Conservation (phyloP, 805 yeast species). For the Metschnikowia orientalis region DNA sequence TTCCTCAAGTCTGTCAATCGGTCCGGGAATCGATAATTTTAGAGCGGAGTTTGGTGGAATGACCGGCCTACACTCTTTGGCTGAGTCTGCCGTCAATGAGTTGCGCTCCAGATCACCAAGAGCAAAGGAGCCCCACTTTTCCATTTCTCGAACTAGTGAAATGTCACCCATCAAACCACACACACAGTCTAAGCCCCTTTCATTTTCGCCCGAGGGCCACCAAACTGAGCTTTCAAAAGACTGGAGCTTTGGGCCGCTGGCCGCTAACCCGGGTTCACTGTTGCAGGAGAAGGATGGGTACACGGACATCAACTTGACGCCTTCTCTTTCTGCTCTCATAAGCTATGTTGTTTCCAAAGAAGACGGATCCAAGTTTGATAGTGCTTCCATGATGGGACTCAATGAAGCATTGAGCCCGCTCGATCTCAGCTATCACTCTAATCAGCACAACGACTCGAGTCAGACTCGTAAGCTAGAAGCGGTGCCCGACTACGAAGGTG, state of each 20-base stretch:
- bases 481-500: neutral
- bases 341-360: constrained; percentile 31
- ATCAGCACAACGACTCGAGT: neutral
- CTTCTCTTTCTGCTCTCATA: constrained; percentile 36
- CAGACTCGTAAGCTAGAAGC: neutral
- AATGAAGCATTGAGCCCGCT: constrained; percentile 26
- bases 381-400: constrained; percentile 12
- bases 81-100: constrained; percentile 35
- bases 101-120: constrained; percentile 11
- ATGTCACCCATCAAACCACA: no score
- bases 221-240: constrained; percentile 7
- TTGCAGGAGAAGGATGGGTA: constrained; percentile 9
- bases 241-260: constrained; percentile 6
- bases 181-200: constrained; percentile 1
- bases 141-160: constrained; percentile 2
- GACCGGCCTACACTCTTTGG: constrained; percentile 27
- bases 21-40: constrained; percentile 12
- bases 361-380: constrained; percentile 12
- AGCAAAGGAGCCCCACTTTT: constrained; percentile 1
- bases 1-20: constrained; percentile 11
- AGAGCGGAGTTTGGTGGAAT: constrained; percentile 13
- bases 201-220: neutral
- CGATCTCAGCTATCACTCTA: constrained; percentile 6
- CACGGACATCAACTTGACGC: constrained; percentile 28
- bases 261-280: neutral